Evolutionary conservation across 257 asterid genomes (phyloP), one percentile per base, ranked within the genome.

Genomic region (Asclepias syriaca): DNA sequence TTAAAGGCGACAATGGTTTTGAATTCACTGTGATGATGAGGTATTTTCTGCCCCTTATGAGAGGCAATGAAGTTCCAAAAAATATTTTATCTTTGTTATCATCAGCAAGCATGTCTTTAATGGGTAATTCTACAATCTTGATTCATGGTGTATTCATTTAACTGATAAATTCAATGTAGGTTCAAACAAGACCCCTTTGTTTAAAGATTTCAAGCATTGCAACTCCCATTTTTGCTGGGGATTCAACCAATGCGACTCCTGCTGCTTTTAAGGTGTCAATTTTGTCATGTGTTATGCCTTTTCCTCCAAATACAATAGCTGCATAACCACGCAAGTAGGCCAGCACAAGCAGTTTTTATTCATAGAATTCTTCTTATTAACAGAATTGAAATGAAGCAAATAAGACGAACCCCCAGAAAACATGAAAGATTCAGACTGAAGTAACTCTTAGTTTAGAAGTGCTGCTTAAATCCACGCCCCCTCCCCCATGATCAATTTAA

Each of bases 261-360:
- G 95, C 97, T 79, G 82, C 98, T 75, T 85, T 80, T 51, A 93
- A 87, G 54, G 92, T 84, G 84, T 82, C 88, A 67, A 92, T 92
- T 84, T 92, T 92, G 87, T 92, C 95, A 77, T 92, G 97, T 12
- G 96, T 93, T 2, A 95, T 92, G 68, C 96, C 96, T 78, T 89
- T 92, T 13, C 97, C 97, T 69, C 96, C 96, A 3, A 96, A 88
- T 72, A 87, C 90, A 9, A 86, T 90, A 65, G 92, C 94, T 90
- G 88, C 88, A 84, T 55, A 76, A 59, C 63, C 71, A 65, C 83
- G 70, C 61, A 67, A 37, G 69, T 56, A 57, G 63, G 12, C 49
- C 45, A 59, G 16, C 11, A 32, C 21, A 39, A 55, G 69, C 49
- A 16, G 13, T 16, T 53, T 53, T 46, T 15, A 29, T 40, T 1